These are phyloP conservation scores for Candida sp. DNA, from an alignment of 1,139 yeast genomes.

Conservation along the genomic window DNA sequence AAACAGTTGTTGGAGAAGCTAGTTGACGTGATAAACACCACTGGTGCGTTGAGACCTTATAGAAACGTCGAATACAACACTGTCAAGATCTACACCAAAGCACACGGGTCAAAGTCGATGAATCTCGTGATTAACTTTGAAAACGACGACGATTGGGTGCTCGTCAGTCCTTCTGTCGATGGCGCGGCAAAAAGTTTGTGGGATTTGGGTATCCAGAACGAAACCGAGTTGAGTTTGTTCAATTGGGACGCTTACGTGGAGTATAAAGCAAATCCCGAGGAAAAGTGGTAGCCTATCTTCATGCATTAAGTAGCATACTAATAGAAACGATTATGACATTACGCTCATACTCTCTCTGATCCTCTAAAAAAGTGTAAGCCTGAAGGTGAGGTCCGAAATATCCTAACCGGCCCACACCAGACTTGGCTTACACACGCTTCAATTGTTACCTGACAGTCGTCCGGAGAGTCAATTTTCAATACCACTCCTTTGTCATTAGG, in stretches of 20 bases:
- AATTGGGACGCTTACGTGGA: conserved; percentile 66
- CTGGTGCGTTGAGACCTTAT: conserved; percentile 81
- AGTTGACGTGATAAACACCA: conserved; percentile 54
- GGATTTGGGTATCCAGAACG: conserved; percentile 83
- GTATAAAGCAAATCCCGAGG: conserved; percentile 84
- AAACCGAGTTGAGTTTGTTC: conserved; percentile 87
- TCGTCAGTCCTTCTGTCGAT: conserved; percentile 36
- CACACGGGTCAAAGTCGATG: conserved; percentile 95
- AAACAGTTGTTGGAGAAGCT: conserved; percentile 56
- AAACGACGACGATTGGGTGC: conserved; percentile 62
- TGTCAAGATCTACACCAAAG: conserved; percentile 87
- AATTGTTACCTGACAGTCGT: too few species aligned
- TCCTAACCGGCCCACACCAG: too few species aligned
- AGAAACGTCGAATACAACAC: conserved; percentile 79
- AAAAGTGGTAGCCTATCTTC: conserved; percentile 66
- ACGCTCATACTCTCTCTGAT: too few species aligned
- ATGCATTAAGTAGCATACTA: background rate
- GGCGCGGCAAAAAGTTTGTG: conserved; percentile 49
- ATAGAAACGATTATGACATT: background rate
- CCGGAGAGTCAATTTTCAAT: too few species aligned
- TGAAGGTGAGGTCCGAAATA: too few species aligned
- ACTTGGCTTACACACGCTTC: too few species aligned
- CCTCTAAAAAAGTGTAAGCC: too few species aligned
- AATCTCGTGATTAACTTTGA: conserved; percentile 91
- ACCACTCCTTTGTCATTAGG: too few species aligned